Conservation (phyloP, 139 green algal species). For the Micromonas commoda region DNA sequence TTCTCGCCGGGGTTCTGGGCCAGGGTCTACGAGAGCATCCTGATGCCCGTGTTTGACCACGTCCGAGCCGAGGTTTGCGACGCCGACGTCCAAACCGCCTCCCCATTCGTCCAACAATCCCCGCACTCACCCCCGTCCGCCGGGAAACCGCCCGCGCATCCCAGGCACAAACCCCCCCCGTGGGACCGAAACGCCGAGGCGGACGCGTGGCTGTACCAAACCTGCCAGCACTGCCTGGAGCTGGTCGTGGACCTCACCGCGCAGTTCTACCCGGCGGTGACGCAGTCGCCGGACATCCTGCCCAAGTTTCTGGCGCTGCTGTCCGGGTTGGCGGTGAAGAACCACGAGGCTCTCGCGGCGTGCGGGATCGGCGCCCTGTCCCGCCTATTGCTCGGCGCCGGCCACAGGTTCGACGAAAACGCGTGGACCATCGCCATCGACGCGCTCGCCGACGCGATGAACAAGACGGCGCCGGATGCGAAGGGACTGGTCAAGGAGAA, state of each 20-base stretch:
- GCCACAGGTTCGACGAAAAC: background rate
- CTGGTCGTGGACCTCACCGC: constrained; percentile 89
- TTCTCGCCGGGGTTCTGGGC: constrained; percentile 89
- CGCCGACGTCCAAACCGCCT: too few species aligned
- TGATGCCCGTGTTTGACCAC: constrained; percentile 98
- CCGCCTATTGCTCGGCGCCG: constrained; percentile 55
- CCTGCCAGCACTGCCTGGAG: constrained; percentile 90
- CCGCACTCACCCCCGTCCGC: too few species aligned
- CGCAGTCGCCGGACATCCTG: constrained; percentile 30
- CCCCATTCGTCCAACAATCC: too few species aligned
- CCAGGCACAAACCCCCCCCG: too few species aligned
- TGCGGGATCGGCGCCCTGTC: constrained; percentile 82
- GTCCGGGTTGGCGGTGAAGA: constrained; percentile 66
- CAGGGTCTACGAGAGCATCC: constrained; percentile 85
- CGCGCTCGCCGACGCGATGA: background rate
- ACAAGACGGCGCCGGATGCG: constrained; percentile 9
- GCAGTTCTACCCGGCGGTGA: constrained; percentile 60
- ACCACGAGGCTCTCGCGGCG: constrained; percentile 77
- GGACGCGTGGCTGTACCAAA: constrained; percentile 91
- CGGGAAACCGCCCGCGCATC: too few species aligned
- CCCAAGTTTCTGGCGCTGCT: constrained; percentile 24
- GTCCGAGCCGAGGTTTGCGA: constrained; percentile 49
- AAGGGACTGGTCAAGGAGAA: background rate
- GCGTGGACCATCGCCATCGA: background rate
- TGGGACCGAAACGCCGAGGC: too few species aligned